Evolutionary conservation across 352 stramenopile genomes (phyloP).

Genomic region (Phytophthora kernoviae): DNA sequence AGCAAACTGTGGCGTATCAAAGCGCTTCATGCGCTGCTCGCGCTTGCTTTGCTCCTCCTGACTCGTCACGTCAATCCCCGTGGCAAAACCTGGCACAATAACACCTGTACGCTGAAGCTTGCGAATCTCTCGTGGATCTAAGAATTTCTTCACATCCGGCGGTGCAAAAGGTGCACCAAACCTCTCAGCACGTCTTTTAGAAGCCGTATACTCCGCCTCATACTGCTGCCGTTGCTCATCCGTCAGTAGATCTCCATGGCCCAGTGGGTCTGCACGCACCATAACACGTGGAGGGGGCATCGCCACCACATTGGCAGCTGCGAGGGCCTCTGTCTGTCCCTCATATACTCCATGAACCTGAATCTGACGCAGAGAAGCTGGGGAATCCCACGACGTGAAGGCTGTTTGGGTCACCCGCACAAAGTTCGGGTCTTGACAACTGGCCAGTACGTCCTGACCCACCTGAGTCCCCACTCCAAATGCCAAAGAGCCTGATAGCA

Average conservation of each 20-base stretch:
- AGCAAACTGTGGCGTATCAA: conserved; percentile 77
- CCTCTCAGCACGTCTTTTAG: conserved; percentile 57
- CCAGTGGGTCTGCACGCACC: conserved; percentile 63
- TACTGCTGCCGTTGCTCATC: conserved; percentile 56
- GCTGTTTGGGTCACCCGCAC: conserved; percentile 47
- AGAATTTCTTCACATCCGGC: conserved; percentile 75
- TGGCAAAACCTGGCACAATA: conserved; percentile 63
- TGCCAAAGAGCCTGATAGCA: conserved; percentile 35
- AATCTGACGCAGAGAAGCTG: conserved; percentile 55
- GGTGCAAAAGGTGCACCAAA: conserved; percentile 71
- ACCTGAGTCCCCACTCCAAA: conserved; percentile 57
- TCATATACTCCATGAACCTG: conserved; percentile 41
- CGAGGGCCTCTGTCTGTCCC: conserved; percentile 27
- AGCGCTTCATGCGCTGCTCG: conserved; percentile 79
- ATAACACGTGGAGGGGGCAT: conserved; percentile 54
- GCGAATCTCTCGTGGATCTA: conserved; percentile 79
- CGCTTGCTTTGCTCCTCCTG: conserved; percentile 69
- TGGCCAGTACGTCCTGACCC: conserved; percentile 62
- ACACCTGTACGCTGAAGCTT: conserved; percentile 76
- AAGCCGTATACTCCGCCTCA: conserved; percentile 44
- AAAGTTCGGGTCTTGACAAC: conserved; percentile 46
- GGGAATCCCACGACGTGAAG: conserved; percentile 73
- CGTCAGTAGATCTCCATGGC: conserved; percentile 63
- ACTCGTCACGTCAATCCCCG: conserved; percentile 74
- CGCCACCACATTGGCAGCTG: conserved; percentile 37